A percentile compares a stretch with the other conserved stretches of the same genome.
These are phyloP conservation scores for Kodamaea sp. DNA, from an alignment of 1,139 yeast genomes.

Conservation along the genomic window DNA sequence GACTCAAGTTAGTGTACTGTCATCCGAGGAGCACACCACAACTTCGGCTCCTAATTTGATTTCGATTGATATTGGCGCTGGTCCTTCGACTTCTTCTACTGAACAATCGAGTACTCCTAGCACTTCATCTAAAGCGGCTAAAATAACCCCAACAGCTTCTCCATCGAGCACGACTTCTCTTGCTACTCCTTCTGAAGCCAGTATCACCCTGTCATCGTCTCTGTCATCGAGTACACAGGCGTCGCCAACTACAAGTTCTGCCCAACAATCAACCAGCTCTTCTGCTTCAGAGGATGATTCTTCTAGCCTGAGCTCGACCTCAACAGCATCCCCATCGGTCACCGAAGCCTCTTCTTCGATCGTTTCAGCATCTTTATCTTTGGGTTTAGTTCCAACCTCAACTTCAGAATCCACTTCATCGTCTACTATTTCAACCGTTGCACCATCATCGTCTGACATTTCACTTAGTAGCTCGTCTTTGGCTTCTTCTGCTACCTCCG, in stretches of 20 bases:
- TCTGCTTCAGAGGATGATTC: not conserved
- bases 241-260: not conserved
- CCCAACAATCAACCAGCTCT: not conserved
- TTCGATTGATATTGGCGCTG: not conserved
- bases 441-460: slow-evolving; percentile 3
- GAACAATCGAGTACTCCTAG: not conserved
- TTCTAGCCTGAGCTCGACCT: not conserved
- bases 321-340: not conserved
- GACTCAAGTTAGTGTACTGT: not conserved
- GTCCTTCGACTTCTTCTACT: not conserved
- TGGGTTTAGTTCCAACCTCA: slow-evolving; percentile 1
- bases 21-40: not conserved
- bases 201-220: not conserved
- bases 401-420: not conserved
- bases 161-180: slow-evolving; percentile 1
- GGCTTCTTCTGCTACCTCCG: not conserved
- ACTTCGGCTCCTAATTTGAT: not conserved
- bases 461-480: not conserved
- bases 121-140: not conserved
- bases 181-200: not conserved
- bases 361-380: slow-evolving; percentile 1
- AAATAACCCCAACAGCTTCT: slow-evolving; percentile 1
- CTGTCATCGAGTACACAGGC: no score
- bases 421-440: not conserved
- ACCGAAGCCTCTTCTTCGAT: not conserved